phyloP scores from a whole-genome alignment of 805 yeast genomes.

The Saccharomycopsis oosterbeekiorum region DNA sequence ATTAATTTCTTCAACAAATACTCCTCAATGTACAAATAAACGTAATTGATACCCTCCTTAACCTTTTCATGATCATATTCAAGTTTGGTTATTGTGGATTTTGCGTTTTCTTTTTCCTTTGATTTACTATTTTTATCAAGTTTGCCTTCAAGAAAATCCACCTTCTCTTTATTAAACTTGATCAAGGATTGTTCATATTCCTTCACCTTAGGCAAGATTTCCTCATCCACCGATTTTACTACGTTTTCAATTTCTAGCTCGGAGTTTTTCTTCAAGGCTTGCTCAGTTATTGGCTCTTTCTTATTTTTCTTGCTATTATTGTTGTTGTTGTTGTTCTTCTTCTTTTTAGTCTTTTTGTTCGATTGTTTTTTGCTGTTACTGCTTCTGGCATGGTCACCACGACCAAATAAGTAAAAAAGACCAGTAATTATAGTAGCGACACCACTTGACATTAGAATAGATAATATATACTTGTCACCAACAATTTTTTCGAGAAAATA shows the following conservation, averaged over 20 bases:
- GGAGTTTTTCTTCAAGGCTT: neutral
- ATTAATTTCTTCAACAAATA: slow-evolving; percentile 55
- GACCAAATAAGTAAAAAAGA: neutral
- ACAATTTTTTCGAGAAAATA: neutral
- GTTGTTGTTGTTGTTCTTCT: slow-evolving; percentile 4
- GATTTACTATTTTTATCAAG: neutral
- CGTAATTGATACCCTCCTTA: slow-evolving; percentile 9
- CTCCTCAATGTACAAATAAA: slow-evolving; percentile 44
- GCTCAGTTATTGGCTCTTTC: neutral
- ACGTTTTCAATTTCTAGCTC: neutral
- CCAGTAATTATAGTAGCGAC: neutral
- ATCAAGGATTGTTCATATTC: slow-evolving; percentile 8
- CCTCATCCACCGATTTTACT: neutral
- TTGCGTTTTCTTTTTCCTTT: neutral
- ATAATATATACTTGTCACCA: neutral
- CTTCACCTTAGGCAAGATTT: slow-evolving; percentile 8
- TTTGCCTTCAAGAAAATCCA: neutral
- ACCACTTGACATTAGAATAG: neutral
- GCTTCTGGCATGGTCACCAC: neutral
- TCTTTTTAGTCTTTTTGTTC: neutral
- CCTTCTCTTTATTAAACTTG: neutral
- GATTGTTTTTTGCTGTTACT: neutral
- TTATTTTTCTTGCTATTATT: slow-evolving; percentile 4
- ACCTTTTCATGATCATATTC: slow-evolving; percentile 5
- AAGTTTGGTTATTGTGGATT: neutral